Percentiles rank a stretch among this genome's conserved stretches.
phyloP scores from a whole-genome alignment of 1,284 basidiomycete genomes.

The Ganoderma boninense region DNA sequence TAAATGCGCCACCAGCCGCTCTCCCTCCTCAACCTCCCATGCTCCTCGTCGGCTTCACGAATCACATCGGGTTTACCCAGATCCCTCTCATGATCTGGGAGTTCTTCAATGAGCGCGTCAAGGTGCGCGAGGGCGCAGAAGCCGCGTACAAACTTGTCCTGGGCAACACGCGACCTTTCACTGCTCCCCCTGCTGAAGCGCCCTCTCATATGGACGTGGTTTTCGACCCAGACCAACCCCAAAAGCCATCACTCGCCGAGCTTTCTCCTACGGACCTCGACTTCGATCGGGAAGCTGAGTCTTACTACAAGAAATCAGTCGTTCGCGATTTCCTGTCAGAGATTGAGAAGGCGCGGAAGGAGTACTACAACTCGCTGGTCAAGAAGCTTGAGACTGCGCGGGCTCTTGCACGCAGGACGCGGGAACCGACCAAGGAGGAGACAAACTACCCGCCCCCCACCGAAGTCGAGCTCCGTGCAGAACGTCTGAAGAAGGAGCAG shows the following conservation, averaged over 20 bases:
- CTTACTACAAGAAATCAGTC: constrained; percentile 74
- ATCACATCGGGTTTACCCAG: constrained; percentile 87
- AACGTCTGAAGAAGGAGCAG: constrained; percentile 87
- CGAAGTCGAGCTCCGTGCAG: constrained; percentile 86
- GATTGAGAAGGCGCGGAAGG: constrained; percentile 74
- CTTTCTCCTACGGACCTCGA: constrained; percentile 66
- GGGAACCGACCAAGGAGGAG: constrained; percentile 91
- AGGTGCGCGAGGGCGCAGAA: constrained; percentile 83
- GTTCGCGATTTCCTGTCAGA: constrained; percentile 64
- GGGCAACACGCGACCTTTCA: constrained; percentile 71
- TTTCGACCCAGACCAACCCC: constrained; percentile 23
- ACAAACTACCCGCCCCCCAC: constrained; percentile 82
- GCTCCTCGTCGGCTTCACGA: constrained; percentile 87
- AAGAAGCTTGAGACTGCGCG: constrained; percentile 80
- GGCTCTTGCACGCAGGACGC: constrained; percentile 75
- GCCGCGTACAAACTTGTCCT: constrained; percentile 82
- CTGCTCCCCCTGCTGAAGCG: constrained; percentile 41
- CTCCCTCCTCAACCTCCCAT: constrained; percentile 87
- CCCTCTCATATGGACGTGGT: constrained; percentile 22
- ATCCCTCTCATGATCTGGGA: constrained; percentile 92
- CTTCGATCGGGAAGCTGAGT: constrained; percentile 76
- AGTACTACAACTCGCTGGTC: constrained; percentile 82
- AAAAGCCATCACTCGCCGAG: constrained; percentile 37
- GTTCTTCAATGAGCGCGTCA: constrained; percentile 91
- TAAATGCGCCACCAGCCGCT: constrained; percentile 57